Evolutionary conservation across 257 asterid genomes (phyloP), one percentile per base, ranked within the genome.

Genomic region (Primulina huaijiensis): DNA sequence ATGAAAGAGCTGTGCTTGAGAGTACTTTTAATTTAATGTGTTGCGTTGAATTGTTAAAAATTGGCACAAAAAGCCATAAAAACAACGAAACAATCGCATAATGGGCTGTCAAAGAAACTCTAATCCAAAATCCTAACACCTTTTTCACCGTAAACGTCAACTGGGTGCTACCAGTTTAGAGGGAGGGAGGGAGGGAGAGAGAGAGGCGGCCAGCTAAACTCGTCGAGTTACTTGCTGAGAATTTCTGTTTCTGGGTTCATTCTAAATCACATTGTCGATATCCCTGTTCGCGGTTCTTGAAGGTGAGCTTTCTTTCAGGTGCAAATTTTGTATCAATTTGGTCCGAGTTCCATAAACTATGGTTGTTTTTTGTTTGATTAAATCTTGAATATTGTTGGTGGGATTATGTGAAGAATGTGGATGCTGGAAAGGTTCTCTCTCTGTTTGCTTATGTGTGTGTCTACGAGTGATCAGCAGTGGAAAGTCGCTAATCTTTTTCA

Each of bases 211-310:
- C 80, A 69, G 65, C 69, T 68, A 38, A 27, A 27, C 30, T 27
- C 30, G 30, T 72, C 68, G 61, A 75, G 76, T 61, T 74, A 1
- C 69, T 61, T 74, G 0, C 69, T 65, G 72, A 65, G 78, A 72
- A 38, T 43, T 21, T 62, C 19, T 60, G 19, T 25, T 59, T 62
- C 65, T 16, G 66, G 73, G 34, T 64, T 74, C 65, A 21, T 52
- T 63, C 34, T 30, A 33, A 31, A 67, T 82, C 84, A 77, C 87
- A 81, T 80, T 82, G 81, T 76, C 75, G 66, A 77, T 85, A 80
- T 84, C 87, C 64, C 75, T 61, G 30, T 65, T 78, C 73, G 68
- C 66, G 62, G 61, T 76, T 50, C 37, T 75, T 72, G 68, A 72
- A 85, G 90, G 95, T 81, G 58, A 67, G 77, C 73, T 20, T 77